phyloP scores from a whole-genome alignment of 192 early-diverging fungal genomes.

The Rhizoclosmatium sp. region DNA sequence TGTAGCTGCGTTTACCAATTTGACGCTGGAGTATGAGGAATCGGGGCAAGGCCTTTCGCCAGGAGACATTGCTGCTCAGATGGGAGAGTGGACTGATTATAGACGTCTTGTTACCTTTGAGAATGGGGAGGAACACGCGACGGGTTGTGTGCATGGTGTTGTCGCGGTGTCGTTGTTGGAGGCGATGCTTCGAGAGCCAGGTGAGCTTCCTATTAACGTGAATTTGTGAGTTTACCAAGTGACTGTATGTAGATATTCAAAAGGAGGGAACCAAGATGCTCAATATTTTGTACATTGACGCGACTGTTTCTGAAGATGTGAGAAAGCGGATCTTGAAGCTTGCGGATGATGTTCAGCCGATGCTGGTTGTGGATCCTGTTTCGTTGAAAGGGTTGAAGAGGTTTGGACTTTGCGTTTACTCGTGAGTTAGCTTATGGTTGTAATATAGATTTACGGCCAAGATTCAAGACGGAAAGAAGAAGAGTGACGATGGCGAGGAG shows the following conservation, averaged over 20 bases:
- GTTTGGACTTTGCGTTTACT: background rate
- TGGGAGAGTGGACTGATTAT: conserved; percentile 37
- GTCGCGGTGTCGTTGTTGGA: conserved; percentile 14
- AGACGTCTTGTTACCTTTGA: background rate
- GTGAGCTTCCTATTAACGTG: background rate
- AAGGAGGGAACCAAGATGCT: conserved; percentile 16
- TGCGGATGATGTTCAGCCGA: conserved; percentile 27
- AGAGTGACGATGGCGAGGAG: conserved; percentile 9
- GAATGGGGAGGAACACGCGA: background rate
- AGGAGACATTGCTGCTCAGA: conserved; percentile 14
- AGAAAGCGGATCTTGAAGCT: conserved; percentile 25
- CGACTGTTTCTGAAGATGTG: background rate
- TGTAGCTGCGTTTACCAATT: conserved; percentile 18
- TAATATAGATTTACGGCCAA: conserved; percentile 13
- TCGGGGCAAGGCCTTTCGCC: background rate
- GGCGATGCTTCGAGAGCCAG: conserved; percentile 15
- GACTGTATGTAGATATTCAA: background rate
- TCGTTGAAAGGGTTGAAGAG: conserved; percentile 25
- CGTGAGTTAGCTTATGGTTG: conserved; percentile 1
- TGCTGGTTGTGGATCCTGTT: conserved; percentile 17
- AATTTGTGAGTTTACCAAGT: background rate
- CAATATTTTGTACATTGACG: conserved; percentile 10
- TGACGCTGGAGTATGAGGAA: conserved; percentile 23
- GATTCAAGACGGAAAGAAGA: conserved; percentile 5
- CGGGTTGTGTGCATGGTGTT: background rate